Evolutionary conservation across 2,329 filamentous ascomycete species (phyloP), one percentile per base, ranked within the genome.

Genomic region (Fusarium aywerte): DNA sequence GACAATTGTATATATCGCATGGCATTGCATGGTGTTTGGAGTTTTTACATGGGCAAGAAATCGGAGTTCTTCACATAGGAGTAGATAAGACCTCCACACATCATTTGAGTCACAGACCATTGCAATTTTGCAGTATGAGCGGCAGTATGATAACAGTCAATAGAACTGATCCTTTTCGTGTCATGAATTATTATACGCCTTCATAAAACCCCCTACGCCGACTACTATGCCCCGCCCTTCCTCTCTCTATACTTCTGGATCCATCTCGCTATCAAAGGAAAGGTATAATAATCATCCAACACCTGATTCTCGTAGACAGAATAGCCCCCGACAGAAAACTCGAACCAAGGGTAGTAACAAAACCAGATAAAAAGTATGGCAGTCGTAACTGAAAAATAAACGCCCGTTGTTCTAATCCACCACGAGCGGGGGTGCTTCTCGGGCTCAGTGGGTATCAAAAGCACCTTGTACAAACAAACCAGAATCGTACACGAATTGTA

Each of bases 11-110:
- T 63, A 55, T 67, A 53, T 43, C 20, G 25, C 53, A 66, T 43
- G 32, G 76, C 77, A 78, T 78, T 74, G 77, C 72, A 76, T 59
- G 77, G 77, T 73, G 77, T 79, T 77, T 64, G 39, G 63, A 40
- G 53, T 68, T 71, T 60, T 69, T n/a, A 27, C 25, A 44, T 51
- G 49, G 60, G 48, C 43, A 35, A 38, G 44, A 56, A 23, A 54
- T 16, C 25, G 50, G 47, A 40, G 39, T 56, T 43, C 45, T 39
- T 52, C 36, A 49, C 31, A 27, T 6, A 32, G 38, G 47, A 58
- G 49, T 55, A 32, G 35, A 47, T 35, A 57, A 27, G 33, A 50
- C 51, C 56, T 69, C 38, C 50, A 18, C 10, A 9, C 35, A 47
- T 60, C 10, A 42, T 32, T 42, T 40, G 12, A 21, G 13, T 42